phyloP scores from a whole-genome alignment of 805 yeast genomes.

The Pichia membranifaciens region DNA sequence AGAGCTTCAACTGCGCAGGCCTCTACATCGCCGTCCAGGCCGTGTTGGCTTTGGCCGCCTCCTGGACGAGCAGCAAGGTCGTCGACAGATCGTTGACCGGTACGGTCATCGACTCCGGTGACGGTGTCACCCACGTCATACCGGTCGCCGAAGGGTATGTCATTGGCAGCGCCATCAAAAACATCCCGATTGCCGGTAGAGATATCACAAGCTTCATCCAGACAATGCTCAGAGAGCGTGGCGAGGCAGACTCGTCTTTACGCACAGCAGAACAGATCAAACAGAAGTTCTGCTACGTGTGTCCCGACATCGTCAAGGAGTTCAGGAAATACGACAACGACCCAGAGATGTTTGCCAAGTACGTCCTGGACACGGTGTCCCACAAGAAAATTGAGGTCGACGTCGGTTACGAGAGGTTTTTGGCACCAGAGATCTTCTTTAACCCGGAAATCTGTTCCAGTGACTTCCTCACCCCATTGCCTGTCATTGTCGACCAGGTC shows the following conservation, averaged over 20 bases:
- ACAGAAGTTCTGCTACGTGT: constrained; percentile 94
- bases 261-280: constrained; percentile 96
- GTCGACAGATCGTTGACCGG: constrained; percentile 95
- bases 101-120: constrained; percentile 97
- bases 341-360: constrained; percentile 90
- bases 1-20: constrained; percentile 97
- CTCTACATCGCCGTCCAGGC: constrained; percentile 98
- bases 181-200: constrained; percentile 97
- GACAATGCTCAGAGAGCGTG: constrained; percentile 89
- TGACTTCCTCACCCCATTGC: constrained; percentile 92
- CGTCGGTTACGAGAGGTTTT: constrained; percentile 94
- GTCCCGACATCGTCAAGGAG: constrained; percentile 96
- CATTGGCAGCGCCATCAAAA: constrained; percentile 94
- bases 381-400: constrained; percentile 69
- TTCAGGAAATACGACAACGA: constrained; percentile 91
- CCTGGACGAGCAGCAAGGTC: constrained; percentile 97
- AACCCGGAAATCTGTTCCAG: constrained; percentile 96
- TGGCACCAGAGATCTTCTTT: constrained; percentile 99
- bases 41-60: constrained; percentile 95
- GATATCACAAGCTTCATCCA: constrained; percentile 94
- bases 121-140: constrained; percentile 98
- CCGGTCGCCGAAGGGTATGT: constrained; percentile 99
- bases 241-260: constrained; percentile 88
- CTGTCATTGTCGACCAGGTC: constrained; percentile 91
- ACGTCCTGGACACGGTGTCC: constrained; percentile 73